A percentile compares a stretch with the other conserved stretches of the same genome.
These are phyloP conservation scores for Pseudogymnoascus sp. DNA, from an alignment of 2,329 filamentous ascomycete genomes.

Conservation along the genomic window DNA sequence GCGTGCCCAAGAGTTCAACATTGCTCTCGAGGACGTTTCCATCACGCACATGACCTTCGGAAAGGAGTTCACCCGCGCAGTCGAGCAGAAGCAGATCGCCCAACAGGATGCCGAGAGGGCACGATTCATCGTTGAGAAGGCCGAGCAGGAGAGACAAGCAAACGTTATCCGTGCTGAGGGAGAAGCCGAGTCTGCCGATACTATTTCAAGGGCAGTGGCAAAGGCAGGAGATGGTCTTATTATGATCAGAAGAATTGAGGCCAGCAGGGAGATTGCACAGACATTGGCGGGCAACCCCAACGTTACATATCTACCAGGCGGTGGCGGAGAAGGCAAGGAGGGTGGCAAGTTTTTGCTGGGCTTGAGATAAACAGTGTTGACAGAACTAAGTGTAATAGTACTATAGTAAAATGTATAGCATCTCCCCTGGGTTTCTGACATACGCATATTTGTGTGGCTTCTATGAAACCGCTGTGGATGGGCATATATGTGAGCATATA, in stretches of 20 bases:
- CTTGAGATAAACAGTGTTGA: constrained; percentile 38
- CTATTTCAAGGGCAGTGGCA: constrained; percentile 86
- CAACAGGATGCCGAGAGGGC: constrained; percentile 98
- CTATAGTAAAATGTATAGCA: constrained; percentile 7
- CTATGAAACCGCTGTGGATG: neutral
- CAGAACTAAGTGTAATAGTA: constrained; percentile 5
- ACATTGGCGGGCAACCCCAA: constrained; percentile 87
- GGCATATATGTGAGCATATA: neutral
- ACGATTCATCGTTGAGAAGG: constrained; percentile 95
- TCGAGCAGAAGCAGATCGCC: constrained; percentile 99
- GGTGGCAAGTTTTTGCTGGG: constrained; percentile 59
- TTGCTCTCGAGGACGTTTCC: constrained; percentile 94
- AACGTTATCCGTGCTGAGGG: constrained; percentile 98
- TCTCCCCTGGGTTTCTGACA: neutral
- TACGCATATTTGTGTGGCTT: neutral
- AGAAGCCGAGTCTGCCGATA: constrained; percentile 93
- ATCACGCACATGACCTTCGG: constrained; percentile 99
- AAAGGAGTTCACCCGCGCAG: constrained; percentile 95
- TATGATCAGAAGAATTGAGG: constrained; percentile 95
- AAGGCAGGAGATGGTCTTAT: constrained; percentile 91
- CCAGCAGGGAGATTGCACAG: constrained; percentile 88
- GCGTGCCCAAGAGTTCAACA: constrained; percentile 96
- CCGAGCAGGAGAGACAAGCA: constrained; percentile 96
- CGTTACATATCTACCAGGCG: constrained; percentile 85
- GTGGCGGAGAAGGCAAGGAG: constrained; percentile 52